A percentile compares a stretch with the other conserved stretches of the same genome.
Evolutionary conservation across 768 basidiomycete genomes (phyloP).

Genomic region (Mycena vitilis): DNA sequence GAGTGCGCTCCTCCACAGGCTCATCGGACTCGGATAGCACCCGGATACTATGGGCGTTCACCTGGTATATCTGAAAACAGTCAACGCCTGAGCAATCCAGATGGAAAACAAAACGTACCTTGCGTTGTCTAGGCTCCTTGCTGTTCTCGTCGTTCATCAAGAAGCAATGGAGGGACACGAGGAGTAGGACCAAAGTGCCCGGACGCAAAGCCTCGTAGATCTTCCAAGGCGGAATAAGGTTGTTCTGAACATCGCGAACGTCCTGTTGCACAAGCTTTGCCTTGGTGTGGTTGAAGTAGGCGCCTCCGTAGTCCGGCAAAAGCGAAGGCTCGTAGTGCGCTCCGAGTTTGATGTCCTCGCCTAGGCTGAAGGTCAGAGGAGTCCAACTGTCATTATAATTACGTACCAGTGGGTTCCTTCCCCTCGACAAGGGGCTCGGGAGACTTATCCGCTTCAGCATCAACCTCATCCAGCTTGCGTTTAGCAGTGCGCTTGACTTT

Average conservation of each 20-base stretch:
- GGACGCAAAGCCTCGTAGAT: not conserved
- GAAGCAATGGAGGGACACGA: too few species aligned
- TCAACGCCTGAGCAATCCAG: too few species aligned
- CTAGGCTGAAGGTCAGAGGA: not conserved
- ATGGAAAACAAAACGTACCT: not conserved
- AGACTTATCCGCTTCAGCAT: not conserved
- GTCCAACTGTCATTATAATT: not conserved
- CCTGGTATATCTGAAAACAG: not conserved
- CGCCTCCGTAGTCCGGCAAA: not conserved
- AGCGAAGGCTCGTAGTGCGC: not conserved
- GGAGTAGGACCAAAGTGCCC: not conserved
- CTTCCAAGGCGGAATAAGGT: slow-evolving; percentile 2
- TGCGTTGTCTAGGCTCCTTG: not conserved
- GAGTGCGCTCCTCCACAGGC: not conserved
- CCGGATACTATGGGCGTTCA: not conserved
- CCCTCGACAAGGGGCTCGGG: too few species aligned
- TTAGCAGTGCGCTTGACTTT: not conserved
- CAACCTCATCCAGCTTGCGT: not conserved
- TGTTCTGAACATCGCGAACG: slow-evolving; percentile 1
- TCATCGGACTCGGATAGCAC: not conserved
- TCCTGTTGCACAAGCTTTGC: not conserved
- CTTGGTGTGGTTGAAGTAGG: not conserved
- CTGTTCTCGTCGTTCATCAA: not conserved
- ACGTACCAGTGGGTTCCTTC: too few species aligned
- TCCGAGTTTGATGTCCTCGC: not conserved